Evolutionary conservation across 208 protist genomes (phyloP).

Genomic region (Phytomonas sp.): DNA sequence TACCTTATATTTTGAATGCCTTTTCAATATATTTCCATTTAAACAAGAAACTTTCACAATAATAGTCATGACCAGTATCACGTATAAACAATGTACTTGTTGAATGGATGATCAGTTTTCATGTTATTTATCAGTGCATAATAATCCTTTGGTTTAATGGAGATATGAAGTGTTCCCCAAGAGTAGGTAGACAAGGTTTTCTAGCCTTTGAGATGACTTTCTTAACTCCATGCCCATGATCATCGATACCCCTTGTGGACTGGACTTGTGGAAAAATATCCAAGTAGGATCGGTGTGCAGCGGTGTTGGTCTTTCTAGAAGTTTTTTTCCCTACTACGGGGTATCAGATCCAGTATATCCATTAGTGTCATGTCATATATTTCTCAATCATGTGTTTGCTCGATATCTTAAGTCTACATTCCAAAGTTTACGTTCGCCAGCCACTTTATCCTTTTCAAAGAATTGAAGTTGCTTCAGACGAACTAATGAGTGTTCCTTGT

Average conservation of each 20-base stretch:
- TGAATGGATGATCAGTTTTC: not conserved
- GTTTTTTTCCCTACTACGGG: not conserved
- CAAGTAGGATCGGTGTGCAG: not conserved
- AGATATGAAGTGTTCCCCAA: not conserved
- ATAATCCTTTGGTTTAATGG: not conserved
- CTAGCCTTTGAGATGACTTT: not conserved
- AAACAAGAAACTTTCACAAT: not conserved
- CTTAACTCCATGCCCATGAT: not conserved
- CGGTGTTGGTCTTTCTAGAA: not conserved
- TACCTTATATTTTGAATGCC: constrained; percentile 80
- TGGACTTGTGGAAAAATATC: not conserved
- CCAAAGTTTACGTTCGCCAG: not conserved
- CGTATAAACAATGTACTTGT: not conserved
- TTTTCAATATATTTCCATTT: constrained; percentile 26
- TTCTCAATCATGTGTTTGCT: not conserved
- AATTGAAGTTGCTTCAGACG: not conserved
- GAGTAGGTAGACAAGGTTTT: not conserved
- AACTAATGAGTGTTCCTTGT: not conserved
- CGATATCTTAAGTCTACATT: not conserved
- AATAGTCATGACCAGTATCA: not conserved
- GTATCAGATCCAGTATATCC: not conserved
- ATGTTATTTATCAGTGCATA: not conserved
- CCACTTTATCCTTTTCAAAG: not conserved
- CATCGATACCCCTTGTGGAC: not conserved
- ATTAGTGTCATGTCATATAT: not conserved